Percentiles rank a stretch among this genome's conserved stretches.
These are phyloP conservation scores for Epichloe sp. DNA, from an alignment of 2,329 filamentous ascomycete genomes.

Conservation along the genomic window DNA sequence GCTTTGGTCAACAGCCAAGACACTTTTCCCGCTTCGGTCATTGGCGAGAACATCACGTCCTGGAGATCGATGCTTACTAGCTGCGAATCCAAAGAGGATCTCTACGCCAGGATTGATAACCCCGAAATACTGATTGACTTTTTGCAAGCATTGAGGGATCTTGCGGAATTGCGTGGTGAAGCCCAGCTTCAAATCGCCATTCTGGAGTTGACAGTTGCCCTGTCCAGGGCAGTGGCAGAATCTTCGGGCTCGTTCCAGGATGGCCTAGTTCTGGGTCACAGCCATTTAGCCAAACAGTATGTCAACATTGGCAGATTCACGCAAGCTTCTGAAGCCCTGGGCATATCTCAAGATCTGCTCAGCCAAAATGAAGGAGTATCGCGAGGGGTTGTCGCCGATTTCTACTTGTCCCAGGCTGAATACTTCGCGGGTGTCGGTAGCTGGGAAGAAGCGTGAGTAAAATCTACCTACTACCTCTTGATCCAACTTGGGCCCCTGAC, in stretches of 20 bases:
- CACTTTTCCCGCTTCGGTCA: slow-evolving; percentile 17
- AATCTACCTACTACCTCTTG: neutral
- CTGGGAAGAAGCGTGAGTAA: slow-evolving; percentile 41
- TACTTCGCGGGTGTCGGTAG: slow-evolving; percentile 57
- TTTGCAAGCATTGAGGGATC: slow-evolving; percentile 36
- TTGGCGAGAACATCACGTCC: slow-evolving; percentile 23
- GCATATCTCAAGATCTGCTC: slow-evolving; percentile 39
- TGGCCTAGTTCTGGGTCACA: slow-evolving; percentile 31
- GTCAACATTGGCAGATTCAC: slow-evolving; percentile 37
- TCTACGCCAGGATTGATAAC: slow-evolving; percentile 35
- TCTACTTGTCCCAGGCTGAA: slow-evolving; percentile 62
- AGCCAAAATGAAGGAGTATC: slow-evolving; percentile 24
- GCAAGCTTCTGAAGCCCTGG: slow-evolving; percentile 40
- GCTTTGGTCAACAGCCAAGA: slow-evolving; percentile 27
- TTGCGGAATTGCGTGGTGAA: slow-evolving; percentile 37
- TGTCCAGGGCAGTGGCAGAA: slow-evolving; percentile 25
- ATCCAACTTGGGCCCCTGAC: neutral
- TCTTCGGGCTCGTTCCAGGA: slow-evolving; percentile 20
- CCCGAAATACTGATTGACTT: slow-evolving; percentile 34
- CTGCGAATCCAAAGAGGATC: slow-evolving; percentile 25
- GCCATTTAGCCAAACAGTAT: slow-evolving; percentile 38
- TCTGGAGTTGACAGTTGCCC: slow-evolving; percentile 29
- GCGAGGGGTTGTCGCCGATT: slow-evolving; percentile 31
- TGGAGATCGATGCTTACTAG: slow-evolving; percentile 32
- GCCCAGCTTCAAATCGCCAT: slow-evolving; percentile 31